A percentile compares a stretch with the other conserved stretches of the same genome.
Evolutionary conservation across 2,329 filamentous ascomycete genomes (phyloP).

Genomic region (Calonectria multiphialidica): DNA sequence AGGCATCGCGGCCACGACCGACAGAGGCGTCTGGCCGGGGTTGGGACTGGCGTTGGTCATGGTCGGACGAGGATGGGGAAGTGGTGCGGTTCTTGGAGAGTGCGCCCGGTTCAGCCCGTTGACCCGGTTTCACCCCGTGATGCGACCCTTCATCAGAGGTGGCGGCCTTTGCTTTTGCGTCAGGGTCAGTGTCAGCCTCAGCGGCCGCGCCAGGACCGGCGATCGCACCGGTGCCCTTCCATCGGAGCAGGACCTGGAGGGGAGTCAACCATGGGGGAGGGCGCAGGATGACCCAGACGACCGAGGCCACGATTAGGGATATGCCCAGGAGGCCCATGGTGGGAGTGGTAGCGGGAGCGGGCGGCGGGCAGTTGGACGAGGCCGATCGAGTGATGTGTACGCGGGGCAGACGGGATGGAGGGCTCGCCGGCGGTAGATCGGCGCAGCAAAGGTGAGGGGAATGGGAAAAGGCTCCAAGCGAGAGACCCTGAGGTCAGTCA

Average conservation of each 20-base stretch:
- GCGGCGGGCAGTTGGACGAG: conserved; percentile 4
- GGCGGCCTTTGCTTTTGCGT: conserved; percentile 22
- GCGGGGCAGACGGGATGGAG: conserved; percentile 17
- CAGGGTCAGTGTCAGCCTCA: conserved; percentile 12
- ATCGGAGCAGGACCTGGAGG: conserved; percentile 41
- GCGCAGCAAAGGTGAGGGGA: conserved; percentile 12
- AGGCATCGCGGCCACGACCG: conserved; percentile 15
- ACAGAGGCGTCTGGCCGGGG: conserved; percentile 14
- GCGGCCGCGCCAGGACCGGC: conserved; percentile 20
- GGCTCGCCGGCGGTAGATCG: conserved; percentile 8
- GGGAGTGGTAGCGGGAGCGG: neutral
- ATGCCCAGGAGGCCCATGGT: conserved; percentile 70
- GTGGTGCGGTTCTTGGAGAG: conserved; percentile 33
- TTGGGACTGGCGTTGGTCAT: conserved; percentile 15
- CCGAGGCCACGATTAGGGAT: conserved; percentile 71
- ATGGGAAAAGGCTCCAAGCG: conserved; percentile 27
- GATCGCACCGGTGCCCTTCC: conserved; percentile 33
- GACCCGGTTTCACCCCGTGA: conserved; percentile 41
- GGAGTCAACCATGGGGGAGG: conserved; percentile 61
- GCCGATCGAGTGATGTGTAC: conserved; percentile 9
- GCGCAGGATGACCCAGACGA: conserved; percentile 68
- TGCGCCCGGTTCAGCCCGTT: conserved; percentile 40
- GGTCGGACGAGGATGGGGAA: conserved; percentile 29
- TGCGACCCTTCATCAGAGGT: conserved; percentile 24
- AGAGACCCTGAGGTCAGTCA: conserved; percentile 5